Base-by-base conservation (phyloP, 305 asterid genomes). In the Fraxinus sp. region DNA sequence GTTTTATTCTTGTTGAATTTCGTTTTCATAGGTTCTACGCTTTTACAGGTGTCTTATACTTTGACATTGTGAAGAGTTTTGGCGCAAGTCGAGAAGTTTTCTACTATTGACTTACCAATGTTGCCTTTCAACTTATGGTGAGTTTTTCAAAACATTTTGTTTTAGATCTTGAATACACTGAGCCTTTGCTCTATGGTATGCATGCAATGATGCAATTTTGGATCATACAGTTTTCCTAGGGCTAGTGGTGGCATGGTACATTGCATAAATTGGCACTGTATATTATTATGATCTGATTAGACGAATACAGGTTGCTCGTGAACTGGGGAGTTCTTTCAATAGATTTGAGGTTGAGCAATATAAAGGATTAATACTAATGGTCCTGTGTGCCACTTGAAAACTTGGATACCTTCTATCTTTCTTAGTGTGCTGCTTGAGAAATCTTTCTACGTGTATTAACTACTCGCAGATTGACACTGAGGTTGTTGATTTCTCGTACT, bases 71-170 rank as follows among this genome's bases (percentile, higher is more conserved):
- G 77, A 80, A 77, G 83, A 55, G 76, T 39, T 59, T 59, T 28
- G 68, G 72, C 9, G 35, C 70, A 20, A 41, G 13, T n/a, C 5
- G n/a, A 36, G 52, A 79, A 80, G 66, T 43, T 57, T 36, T 43
- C 41, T 18, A 80, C 77, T 77, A 55, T 16, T 77, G 62, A 3
- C 39, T 77, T 59, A 84, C 6, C 24, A 46, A 18, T 13, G 55
- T 13, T 20, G 76, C 57, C 52, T 72, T 73, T 37, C 36, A 66
- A 18, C 84, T 36, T 33, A 37, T 57, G 87, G 87, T 84, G 86
- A 84, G 85, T 59, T 73, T 77, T 10, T 83, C 73, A 49, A 70
- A 28, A 32, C 10, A 3, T 73, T 5, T 77, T 80, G 39, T 35
- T 68, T 79, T 24, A 57, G 72, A 36, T 64, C 22, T 68, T 71